Base-by-base conservation (phyloP, 2,329 filamentous ascomycete genomes). In the Colletotrichum salicis region DNA sequence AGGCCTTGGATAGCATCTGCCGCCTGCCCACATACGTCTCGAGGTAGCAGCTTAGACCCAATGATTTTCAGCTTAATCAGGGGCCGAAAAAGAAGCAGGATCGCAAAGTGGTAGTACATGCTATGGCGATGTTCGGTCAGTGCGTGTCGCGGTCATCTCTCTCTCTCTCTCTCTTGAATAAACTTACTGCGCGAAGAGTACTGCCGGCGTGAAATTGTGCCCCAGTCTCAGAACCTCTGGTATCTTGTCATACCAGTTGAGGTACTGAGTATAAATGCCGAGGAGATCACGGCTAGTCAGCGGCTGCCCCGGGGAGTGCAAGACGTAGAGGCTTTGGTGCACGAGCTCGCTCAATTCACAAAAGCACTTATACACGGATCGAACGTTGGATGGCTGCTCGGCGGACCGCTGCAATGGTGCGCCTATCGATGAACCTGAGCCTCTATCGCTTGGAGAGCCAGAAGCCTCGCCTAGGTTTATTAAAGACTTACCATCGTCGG, bases 261-360 rank as follows among this genome's bases (percentile, higher is more conserved):
- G 84, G 75, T 93, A 94, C 75, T 91, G 87, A 0, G 87, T 89
- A 74, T 94, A 94, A 31, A 89, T 89, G 59, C 84, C 86, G 10
- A 93, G 83, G 2, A 94, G 82, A 51, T 89, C 88, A 51, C 87
- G 86, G 74, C 90, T 90, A 0, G 89, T 92, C 56, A 94, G 84
- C 5, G 88, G 88, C 67, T 88, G 86, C 15, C 88, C 90, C 0
- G 93, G 92, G 4, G 92, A 91, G 77, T 94, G 92, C n/a, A 94
- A 86, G 51, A 92, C 87, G 77, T 92, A 92, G 24, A 93, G 84
- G 35, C 91, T 92, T 75, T 92, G 88, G 78, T 93, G 93, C 1
- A 94, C 90, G 1, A 94, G 87, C 80, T 94, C 92, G 73, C 91
- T 93, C 62, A 95, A 86, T 76, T 92, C 90, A 77, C 91, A 92